phyloP scores from a whole-genome alignment of 2,329 filamentous ascomycete species.

The Aureobasidium sp. region DNA sequence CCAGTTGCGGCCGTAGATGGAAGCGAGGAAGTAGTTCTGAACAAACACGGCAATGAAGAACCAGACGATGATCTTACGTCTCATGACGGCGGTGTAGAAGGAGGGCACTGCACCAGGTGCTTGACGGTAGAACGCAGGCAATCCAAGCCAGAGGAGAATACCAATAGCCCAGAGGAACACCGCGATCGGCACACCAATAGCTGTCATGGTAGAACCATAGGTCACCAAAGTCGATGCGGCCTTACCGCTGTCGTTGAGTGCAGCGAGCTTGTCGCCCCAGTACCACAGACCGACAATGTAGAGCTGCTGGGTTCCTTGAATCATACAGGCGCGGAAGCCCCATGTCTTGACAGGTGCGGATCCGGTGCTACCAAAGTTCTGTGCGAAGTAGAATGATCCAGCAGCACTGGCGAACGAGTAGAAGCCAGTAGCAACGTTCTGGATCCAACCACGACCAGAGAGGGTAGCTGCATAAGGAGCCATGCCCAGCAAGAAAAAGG shows the following conservation, averaged over 20 bases:
- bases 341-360: slow-evolving; percentile 54
- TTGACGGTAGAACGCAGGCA: slow-evolving; percentile 59
- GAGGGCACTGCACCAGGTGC: slow-evolving; percentile 54
- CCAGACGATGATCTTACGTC: slow-evolving; percentile 58
- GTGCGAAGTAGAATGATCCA: slow-evolving; percentile 56
- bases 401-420: slow-evolving; percentile 55
- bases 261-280: slow-evolving; percentile 51
- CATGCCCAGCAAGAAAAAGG: slow-evolving; percentile 55
- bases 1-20: slow-evolving; percentile 61
- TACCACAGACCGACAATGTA: slow-evolving; percentile 59
- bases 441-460: slow-evolving; percentile 42
- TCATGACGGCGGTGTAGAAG: slow-evolving; percentile 53
- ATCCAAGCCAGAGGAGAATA: slow-evolving; percentile 47
- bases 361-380: slow-evolving; percentile 49
- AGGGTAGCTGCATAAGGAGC: slow-evolving; percentile 44
- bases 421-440: slow-evolving; percentile 51
- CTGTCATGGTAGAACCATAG: slow-evolving; percentile 27
- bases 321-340: slow-evolving; percentile 58
- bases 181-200: slow-evolving; percentile 50
- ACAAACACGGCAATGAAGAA: slow-evolving; percentile 55
- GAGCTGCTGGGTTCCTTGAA: slow-evolving; percentile 58
- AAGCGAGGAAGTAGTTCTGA: slow-evolving; percentile 59
- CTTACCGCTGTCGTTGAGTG: slow-evolving; percentile 34
- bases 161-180: slow-evolving; percentile 49
- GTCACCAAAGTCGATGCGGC: slow-evolving; percentile 19